phyloP scores from a whole-genome alignment of 306 rosid species.

The Vigna reflexopilosa region DNA sequence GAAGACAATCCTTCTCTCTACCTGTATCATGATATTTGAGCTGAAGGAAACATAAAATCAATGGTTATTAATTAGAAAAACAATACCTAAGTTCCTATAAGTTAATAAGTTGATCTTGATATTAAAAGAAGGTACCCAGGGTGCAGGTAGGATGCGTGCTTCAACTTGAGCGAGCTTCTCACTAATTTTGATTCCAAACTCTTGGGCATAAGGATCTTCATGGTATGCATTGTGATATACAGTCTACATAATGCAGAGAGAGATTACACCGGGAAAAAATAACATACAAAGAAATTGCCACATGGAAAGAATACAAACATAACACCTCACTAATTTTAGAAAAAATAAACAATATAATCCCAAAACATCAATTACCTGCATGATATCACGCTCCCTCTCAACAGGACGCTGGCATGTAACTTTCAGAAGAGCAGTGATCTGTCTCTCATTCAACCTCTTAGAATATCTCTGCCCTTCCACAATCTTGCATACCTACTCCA shows the following conservation, averaged over 20 bases:
- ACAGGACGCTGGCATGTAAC: constrained; percentile 96
- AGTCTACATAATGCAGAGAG: constrained; percentile 55
- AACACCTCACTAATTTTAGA: neutral
- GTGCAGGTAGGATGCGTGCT: constrained; percentile 97
- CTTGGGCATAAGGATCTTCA: constrained; percentile 85
- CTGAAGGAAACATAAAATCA: constrained; percentile 50
- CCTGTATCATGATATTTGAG: constrained; percentile 95
- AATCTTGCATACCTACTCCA: constrained; percentile 86
- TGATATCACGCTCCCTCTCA: constrained; percentile 82
- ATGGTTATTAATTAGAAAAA: neutral
- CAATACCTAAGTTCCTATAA: neutral
- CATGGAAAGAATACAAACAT: neutral
- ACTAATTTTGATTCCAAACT: constrained; percentile 92
- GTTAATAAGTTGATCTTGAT: neutral
- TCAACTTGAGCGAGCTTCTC: constrained; percentile 93
- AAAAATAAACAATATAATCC: neutral
- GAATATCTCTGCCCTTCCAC: constrained; percentile 97
- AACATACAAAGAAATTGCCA: neutral
- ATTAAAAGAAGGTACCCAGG: constrained; percentile 66
- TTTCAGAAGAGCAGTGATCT: constrained; percentile 87
- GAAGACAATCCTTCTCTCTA: constrained; percentile 91
- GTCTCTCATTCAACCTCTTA: constrained; percentile 81
- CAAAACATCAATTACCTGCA: constrained; percentile 60
- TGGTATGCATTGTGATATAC: constrained; percentile 88
- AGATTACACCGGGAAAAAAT: neutral